These are phyloP conservation scores for Mortierella sp. DNA, from an alignment of 371 early-diverging fungal genomes.

Conservation along the genomic window DNA sequence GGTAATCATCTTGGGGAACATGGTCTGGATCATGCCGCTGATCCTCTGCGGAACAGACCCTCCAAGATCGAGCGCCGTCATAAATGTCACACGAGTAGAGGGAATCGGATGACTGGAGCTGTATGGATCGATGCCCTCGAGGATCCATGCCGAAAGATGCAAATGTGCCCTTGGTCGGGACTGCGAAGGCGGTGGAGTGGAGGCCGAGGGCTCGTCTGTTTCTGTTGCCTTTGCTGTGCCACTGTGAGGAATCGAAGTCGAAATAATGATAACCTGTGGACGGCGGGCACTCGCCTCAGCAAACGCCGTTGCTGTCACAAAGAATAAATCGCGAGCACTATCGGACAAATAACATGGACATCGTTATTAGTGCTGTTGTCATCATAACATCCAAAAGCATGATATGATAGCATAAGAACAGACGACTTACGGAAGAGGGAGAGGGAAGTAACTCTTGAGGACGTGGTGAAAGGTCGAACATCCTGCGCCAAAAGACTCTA, in stretches of 20 bases:
- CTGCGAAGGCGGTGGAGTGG: slow-evolving; percentile 56
- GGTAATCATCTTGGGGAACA: slow-evolving; percentile 62
- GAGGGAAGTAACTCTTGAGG: slow-evolving; percentile 63
- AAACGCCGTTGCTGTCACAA: slow-evolving; percentile 42
- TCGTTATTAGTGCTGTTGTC: not conserved
- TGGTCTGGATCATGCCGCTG: slow-evolving; percentile 64
- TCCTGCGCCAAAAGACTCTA: slow-evolving; percentile 58
- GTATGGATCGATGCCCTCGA: slow-evolving; percentile 71
- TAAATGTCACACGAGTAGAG: slow-evolving; percentile 66
- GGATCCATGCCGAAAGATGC: slow-evolving; percentile 69
- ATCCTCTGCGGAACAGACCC: slow-evolving; percentile 65
- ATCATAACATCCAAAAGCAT: not conserved
- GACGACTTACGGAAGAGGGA: slow-evolving; percentile 68
- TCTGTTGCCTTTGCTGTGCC: slow-evolving; percentile 6
- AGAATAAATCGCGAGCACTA: slow-evolving; percentile 54
- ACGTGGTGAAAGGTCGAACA: slow-evolving; percentile 62
- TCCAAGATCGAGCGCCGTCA: slow-evolving; percentile 67
- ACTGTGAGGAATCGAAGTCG: slow-evolving; percentile 35
- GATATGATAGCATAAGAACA: not conserved
- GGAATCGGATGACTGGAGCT: slow-evolving; percentile 74
- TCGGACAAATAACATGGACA: not conserved
- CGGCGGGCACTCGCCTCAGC: slow-evolving; percentile 58
- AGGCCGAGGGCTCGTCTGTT: slow-evolving; percentile 57
- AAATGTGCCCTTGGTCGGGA: slow-evolving; percentile 61
- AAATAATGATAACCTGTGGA: slow-evolving; percentile 57